phyloP scores from a whole-genome alignment of 2,329 filamentous ascomycete species.

The Calonectria leucothoes region DNA sequence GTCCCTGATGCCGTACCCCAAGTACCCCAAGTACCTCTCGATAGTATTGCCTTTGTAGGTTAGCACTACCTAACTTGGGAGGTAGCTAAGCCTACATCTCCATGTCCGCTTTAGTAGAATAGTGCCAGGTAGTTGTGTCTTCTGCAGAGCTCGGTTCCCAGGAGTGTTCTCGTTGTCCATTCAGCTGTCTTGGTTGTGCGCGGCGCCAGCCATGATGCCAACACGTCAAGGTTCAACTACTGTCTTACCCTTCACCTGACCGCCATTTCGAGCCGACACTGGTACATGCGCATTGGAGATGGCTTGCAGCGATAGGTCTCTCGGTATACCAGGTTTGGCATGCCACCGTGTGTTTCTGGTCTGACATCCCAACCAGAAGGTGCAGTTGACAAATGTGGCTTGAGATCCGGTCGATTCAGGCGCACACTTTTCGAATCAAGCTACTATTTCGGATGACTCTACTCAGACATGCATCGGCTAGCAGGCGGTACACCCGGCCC shows the following conservation, averaged over 20 bases:
- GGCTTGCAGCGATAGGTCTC: conserved; percentile 17
- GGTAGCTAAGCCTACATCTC: neutral
- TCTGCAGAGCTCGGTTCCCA: neutral
- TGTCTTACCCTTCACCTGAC: conserved; percentile 13
- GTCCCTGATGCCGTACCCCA: conserved; percentile 1
- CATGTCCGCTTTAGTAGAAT: neutral
- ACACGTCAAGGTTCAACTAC: neutral
- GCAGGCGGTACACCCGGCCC: neutral
- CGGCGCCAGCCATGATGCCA: neutral
- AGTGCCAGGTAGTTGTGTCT: too few species aligned
- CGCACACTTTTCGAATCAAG: neutral
- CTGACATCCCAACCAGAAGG: conserved; percentile 13
- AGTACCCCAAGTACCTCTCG: neutral
- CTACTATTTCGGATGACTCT: neutral
- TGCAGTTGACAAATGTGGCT: conserved; percentile 15
- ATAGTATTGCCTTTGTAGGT: neutral
- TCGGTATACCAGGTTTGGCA: conserved; percentile 24
- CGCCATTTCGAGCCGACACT: conserved; percentile 13
- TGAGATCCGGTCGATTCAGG: neutral
- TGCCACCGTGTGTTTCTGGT: conserved; percentile 13
- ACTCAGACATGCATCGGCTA: neutral
- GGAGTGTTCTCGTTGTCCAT: neutral
- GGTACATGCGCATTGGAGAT: neutral
- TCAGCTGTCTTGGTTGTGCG: neutral
- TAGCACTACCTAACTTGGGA: too few species aligned